Evolutionary conservation across 495 filamentous ascomycete species (phyloP).

Genomic region (Jackrogersella multiformis): DNA sequence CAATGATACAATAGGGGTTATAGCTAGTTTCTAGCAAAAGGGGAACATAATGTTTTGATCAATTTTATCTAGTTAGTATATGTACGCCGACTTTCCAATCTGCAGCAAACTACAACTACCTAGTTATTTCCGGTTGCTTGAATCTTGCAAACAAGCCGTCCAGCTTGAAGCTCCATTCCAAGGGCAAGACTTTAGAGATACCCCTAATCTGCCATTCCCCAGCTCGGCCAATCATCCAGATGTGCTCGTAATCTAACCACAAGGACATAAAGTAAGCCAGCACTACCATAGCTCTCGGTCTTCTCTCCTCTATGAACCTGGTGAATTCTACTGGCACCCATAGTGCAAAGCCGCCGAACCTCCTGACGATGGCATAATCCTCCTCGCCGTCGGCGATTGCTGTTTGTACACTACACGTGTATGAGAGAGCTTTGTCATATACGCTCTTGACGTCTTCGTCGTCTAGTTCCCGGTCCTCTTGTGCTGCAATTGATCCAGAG

Average conservation of each 20-base stretch:
- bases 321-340: slow-evolving; percentile 49
- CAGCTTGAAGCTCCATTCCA: slow-evolving; percentile 52
- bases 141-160: slow-evolving; percentile 45
- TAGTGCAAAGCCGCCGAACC: slow-evolving; percentile 51
- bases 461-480: slow-evolving; percentile 44
- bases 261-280: slow-evolving; percentile 54
- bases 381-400: slow-evolving; percentile 43
- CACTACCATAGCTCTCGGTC: slow-evolving; percentile 53
- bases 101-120: not conserved
- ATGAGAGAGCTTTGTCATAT: slow-evolving; percentile 48
- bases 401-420: slow-evolving; percentile 47
- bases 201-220: slow-evolving; percentile 53
- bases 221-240: slow-evolving; percentile 53
- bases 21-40: no score
- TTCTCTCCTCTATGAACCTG: slow-evolving; percentile 47
- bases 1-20: no score
- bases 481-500: slow-evolving; percentile 31
- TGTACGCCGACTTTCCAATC: not conserved
- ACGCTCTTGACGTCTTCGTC: slow-evolving; percentile 42
- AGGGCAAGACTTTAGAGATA: slow-evolving; percentile 50
- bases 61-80: not conserved
- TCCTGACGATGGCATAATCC: slow-evolving; percentile 44
- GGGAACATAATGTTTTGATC: no score
- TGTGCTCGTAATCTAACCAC: slow-evolving; percentile 44
- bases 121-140: slow-evolving; percentile 30